A percentile compares a stretch with the other conserved stretches of the same genome.
These are phyloP conservation scores for Corylus americana DNA, from an alignment of 306 rosid species.

Conservation along the genomic window DNA sequence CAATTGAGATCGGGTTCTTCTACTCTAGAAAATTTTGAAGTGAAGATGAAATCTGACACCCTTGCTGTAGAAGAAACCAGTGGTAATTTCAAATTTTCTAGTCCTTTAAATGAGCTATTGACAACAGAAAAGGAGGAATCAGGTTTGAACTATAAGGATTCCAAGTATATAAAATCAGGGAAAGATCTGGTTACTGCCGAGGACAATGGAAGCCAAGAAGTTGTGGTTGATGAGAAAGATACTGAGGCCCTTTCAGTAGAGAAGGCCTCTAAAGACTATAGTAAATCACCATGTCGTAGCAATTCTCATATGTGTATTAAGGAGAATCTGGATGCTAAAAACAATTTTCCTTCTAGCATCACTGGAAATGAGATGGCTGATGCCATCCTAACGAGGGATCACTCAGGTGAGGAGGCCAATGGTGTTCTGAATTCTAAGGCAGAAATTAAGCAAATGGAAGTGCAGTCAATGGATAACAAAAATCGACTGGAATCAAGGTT, in stretches of 20 bases:
- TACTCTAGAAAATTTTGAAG: conserved; percentile 37
- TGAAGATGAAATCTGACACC: conserved; percentile 22
- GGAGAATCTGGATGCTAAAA: conserved; percentile 35
- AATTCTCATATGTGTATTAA: conserved; percentile 33
- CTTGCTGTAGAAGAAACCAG: conserved; percentile 30
- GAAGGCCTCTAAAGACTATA: conserved; percentile 23
- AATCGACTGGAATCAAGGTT: conserved; percentile 60
- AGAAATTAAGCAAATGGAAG: conserved; percentile 38
- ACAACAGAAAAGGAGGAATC: conserved; percentile 36
- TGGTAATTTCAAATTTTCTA: conserved; percentile 24
- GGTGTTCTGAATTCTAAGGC: conserved; percentile 31
- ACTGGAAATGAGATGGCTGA: conserved; percentile 39
- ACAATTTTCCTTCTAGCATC: conserved; percentile 31
- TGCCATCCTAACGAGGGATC: conserved; percentile 20
- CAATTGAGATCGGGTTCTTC: conserved; percentile 39
- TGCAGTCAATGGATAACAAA: conserved; percentile 38
- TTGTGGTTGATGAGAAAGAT: conserved; percentile 33
- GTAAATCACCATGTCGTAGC: conserved; percentile 31
- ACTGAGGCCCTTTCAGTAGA: conserved; percentile 36
- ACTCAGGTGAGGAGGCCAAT: conserved; percentile 28
- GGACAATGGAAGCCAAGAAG: conserved; percentile 26
- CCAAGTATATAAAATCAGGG: conserved; percentile 33
- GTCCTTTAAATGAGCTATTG: conserved; percentile 31
- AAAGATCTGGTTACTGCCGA: conserved; percentile 32
- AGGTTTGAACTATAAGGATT: conserved; percentile 25